Evolutionary conservation across 305 asterid species (phyloP), one percentile per base, ranked within the genome.

Genomic region (Galium porrigens): DNA sequence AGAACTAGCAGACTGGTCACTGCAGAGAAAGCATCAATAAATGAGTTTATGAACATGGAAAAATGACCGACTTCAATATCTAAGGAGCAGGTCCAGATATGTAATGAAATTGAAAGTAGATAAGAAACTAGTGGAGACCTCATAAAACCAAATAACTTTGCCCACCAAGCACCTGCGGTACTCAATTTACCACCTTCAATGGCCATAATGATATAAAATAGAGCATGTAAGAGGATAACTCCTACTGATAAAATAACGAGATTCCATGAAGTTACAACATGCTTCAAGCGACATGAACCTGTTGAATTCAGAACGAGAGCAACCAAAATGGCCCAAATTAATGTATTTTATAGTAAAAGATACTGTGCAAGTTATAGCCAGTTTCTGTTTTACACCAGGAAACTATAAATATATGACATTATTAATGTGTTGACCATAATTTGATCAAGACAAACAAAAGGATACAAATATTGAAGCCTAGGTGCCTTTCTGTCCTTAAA

Each of bases 201-300:
- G 34, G 68, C 68, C 68, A 53, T 17, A 18, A 30, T 11, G 33
- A 69, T 44, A n/a, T 49, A 30, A 46, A 61, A 61, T 12, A 54
- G 4, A 11, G 37, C 33, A 3, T 69, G 68, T 4, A 42, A 25
- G 37, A 61, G 11, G 17, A 69, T 53, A 56, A 69, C 63, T 27
- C 33, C 56, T 51, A 27, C 18, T 11, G 68, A 69, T 25, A 61
- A 56, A 29, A 69, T 53, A 17, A 53, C 29, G 51, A 69, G 18
- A 53, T 61, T 36, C 68, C 73, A 69, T 29, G 32, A 36, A 53
- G 55, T 42, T 29, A 63, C 34, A 34, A 37, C 61, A 14, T 22
- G 61, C 63, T 29, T 63, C 68, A 67, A 37, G 63, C 41, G 57
- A 55, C 27, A 46, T 14, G 59, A 61, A 15, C 73, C 73, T 68